Conservation (phyloP, 2,329 filamentous ascomycete genomes). For the Xylariaceae sp. region DNA sequence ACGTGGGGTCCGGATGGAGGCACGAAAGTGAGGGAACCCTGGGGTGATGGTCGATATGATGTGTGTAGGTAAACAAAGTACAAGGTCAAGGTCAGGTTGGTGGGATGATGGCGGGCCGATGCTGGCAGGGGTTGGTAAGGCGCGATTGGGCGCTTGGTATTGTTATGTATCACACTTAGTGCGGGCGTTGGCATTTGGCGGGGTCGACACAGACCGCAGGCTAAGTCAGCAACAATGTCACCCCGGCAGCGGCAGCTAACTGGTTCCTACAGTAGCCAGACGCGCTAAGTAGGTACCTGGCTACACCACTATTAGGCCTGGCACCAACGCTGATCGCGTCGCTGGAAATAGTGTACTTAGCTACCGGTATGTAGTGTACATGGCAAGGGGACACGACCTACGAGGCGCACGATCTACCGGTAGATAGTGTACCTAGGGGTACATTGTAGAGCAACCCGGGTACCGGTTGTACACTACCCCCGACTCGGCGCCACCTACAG, state of each 20-base stretch:
- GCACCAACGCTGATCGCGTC: too few species aligned
- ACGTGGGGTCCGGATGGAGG: background rate
- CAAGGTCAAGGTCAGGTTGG: background rate
- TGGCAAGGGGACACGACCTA: too few species aligned
- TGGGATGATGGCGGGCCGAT: slow-evolving; percentile 3
- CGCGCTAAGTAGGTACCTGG: background rate
- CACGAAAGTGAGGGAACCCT: background rate
- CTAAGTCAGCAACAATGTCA: slow-evolving; percentile 31
- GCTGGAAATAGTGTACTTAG: too few species aligned
- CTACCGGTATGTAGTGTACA: too few species aligned
- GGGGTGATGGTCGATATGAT: background rate
- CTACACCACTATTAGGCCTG: too few species aligned
- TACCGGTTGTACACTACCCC: too few species aligned
- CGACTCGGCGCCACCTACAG: too few species aligned
- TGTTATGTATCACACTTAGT: background rate
- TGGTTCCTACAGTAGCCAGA: background rate
- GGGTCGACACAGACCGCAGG: slow-evolving; percentile 19
- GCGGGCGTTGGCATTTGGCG: slow-evolving; percentile 24
- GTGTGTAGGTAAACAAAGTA: slow-evolving; percentile 8
- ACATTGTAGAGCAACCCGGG: too few species aligned
- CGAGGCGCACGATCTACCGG: too few species aligned
- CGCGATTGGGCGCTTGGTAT: slow-evolving; percentile 26
- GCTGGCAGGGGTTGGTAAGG: slow-evolving; percentile 20
- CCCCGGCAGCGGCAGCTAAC: slow-evolving; percentile 31
- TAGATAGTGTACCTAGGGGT: too few species aligned